Base-by-base conservation (phyloP, 2,329 filamentous ascomycete species). In the Thelonectria olida region DNA sequence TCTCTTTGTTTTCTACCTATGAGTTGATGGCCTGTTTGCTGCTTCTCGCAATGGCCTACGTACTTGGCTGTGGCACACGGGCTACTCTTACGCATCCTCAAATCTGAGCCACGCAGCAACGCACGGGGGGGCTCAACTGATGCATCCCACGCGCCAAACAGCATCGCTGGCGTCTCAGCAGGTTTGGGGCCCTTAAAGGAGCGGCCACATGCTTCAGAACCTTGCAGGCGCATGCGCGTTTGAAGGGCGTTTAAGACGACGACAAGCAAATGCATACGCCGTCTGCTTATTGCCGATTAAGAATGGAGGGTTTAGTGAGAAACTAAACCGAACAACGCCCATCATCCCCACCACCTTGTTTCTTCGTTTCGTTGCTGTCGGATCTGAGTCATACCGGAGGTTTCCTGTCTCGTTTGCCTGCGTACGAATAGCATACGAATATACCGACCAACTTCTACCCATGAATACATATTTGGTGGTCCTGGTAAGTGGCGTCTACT, bases 391-490 rank as follows among this genome's bases (percentile, higher is more conserved):
- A 39, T 47, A 39, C 39, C 28, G 48, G 48, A 23, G 28, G 22
- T 51, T 57, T 51, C 54, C 39, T 51, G 19, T 50, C 38, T 31
- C 20, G 45, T 56, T 56, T 31, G n/a, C 7, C 17, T 25, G 8
- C 34, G 12, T 13, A 23, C 17, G 17, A 12, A 23, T 17, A 31
- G 8, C 13, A 17, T 23, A 4, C 41, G 15, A 23, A 25, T 8
- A 17, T 23, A 17, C 13, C 12, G 19, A 22, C 13, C n/a, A n/a
- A n/a, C 19, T 25, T 13, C 19, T 23, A 19, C 12, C 9, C 13
- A n/a, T n/a, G n/a, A n/a, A 25, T n/a, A 22, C n/a, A 4, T 5
- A 5, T 23, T 25, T 10, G 10, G n/a, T 23, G 19, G 23, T 23
- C 7, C 22, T 42, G 41, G 36, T 7, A 38, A 15, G 28, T 20